These are phyloP conservation scores for Podaxis sp. DNA, from an alignment of 768 basidiomycete species.

Conservation along the genomic window DNA sequence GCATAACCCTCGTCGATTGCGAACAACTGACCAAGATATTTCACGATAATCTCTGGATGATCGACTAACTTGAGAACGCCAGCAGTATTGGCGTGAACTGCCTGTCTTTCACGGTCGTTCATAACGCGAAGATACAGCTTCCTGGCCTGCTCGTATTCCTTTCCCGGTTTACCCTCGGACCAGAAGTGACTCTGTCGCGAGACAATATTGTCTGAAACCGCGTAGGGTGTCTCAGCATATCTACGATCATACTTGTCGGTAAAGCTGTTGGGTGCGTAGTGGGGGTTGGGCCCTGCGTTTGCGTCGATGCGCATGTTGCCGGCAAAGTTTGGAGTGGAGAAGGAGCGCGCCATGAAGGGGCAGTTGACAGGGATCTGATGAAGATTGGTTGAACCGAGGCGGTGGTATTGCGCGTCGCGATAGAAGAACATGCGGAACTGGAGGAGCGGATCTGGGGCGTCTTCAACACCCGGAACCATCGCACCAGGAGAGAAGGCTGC, in stretches of 20 bases:
- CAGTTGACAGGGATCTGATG: constrained; percentile 18
- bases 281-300: constrained; percentile 13
- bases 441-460: constrained; percentile 15
- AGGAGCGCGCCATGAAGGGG: constrained; percentile 15
- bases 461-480: constrained; percentile 15
- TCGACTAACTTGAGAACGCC: constrained; percentile 1
- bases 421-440: constrained; percentile 19
- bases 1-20: constrained; percentile 12
- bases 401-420: constrained; percentile 17
- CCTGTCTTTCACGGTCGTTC: constrained; percentile 7
- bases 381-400: constrained; percentile 14
- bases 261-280: constrained; percentile 17
- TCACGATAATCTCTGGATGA: constrained; percentile 1
- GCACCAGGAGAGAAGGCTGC: constrained; percentile 15
- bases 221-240: constrained; percentile 10
- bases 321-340: constrained; percentile 14
- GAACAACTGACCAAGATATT: constrained; percentile 10
- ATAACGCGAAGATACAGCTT: constrained; percentile 14
- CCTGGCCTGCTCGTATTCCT: constrained; percentile 15
- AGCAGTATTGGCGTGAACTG: constrained; percentile 14
- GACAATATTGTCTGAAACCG: constrained; percentile 13
- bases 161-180: constrained; percentile 9
- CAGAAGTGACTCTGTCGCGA: constrained; percentile 16
- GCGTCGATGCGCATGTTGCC: constrained; percentile 12
- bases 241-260: constrained; percentile 12